Base-by-base conservation (phyloP, 768 basidiomycete genomes). In the Russula virescens region DNA sequence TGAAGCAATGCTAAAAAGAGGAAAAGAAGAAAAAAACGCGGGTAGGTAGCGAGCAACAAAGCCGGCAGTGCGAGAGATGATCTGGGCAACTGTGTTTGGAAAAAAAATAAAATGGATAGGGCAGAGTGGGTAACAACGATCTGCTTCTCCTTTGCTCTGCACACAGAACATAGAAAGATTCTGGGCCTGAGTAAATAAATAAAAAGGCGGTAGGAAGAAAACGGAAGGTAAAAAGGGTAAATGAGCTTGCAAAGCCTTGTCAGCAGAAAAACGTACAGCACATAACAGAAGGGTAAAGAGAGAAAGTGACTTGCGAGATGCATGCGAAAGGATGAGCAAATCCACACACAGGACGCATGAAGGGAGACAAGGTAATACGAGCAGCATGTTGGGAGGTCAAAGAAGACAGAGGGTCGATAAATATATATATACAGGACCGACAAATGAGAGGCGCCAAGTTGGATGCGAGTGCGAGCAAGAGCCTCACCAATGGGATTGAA, bases 231-330 rank as follows among this genome's bases (percentile, higher is more conserved):
- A n/a, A n/a, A n/a, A n/a, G 11, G 46, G 52, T 21, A 14, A 60
- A 46, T 47, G 34, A 40, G 25, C 45, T 48, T 61, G 34, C 11
- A 13, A 38, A 54, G 46, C 52, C 25, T 60, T 40, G 25, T 61
- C 52, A 54, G 34, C 52, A 61, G 13, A 61, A 47, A 31, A 31
- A 31, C 31, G 60, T 61, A 61, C 60, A 61, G 54, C 60, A 61
- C 34, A 13, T 43, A 5, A 38, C 13, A 42, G n/a, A 43, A 59
- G 16, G 31, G 11, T n/a, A 40, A 40, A 26, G 10, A 26, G 3
- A 19, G 10, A 21, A 46, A 46, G 18, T 14, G 16, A 45, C 49
- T 40, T 60, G 58, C 58, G 59, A 46, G 45, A 51, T 45, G 40
- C 55, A 25, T 57, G 55, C 55, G 31, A 23, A 48, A 13, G 25